Conservation (phyloP, 257 asterid genomes). For the Vinca minor region DNA sequence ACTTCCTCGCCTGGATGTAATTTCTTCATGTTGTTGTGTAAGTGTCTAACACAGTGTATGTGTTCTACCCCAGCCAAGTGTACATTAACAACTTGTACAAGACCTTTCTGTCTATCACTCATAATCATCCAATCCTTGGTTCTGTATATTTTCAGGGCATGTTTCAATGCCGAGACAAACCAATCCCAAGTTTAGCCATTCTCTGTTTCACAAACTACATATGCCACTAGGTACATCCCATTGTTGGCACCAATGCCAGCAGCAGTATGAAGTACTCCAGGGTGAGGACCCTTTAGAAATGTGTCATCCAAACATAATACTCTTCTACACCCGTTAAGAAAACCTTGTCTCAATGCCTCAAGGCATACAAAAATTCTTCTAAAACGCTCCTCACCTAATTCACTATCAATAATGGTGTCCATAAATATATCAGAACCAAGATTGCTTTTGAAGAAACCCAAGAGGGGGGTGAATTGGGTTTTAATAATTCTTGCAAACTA, state of each 20-base stretch:
- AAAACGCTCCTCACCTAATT: not conserved
- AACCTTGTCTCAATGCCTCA: not conserved
- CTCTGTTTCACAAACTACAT: not conserved
- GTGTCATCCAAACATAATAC: not conserved
- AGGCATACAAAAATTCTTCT: not conserved
- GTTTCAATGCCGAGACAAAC: not conserved
- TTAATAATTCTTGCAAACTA: too few relatives aligned
- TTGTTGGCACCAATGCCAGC: not conserved
- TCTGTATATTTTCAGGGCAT: not conserved
- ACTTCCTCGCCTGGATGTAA: too few relatives aligned
- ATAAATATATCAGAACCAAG: not conserved
- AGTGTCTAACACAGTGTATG: too few relatives aligned
- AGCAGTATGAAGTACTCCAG: not conserved
- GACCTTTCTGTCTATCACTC: not conserved
- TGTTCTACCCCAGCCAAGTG: too few relatives aligned
- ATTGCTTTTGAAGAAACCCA: too few relatives aligned
- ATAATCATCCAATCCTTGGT: not conserved
- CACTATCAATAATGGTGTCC: not conserved
- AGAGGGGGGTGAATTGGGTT: too few relatives aligned
- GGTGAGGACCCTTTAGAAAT: not conserved
- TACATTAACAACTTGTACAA: not conserved
- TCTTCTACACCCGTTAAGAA: not conserved
- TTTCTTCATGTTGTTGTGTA: too few relatives aligned
- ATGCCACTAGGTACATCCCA: not conserved
- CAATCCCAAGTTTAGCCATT: not conserved